Evolutionary conservation across 1,284 basidiomycete species (phyloP), one percentile per base, ranked within the genome.

Genomic region (Baeospora myosura): DNA sequence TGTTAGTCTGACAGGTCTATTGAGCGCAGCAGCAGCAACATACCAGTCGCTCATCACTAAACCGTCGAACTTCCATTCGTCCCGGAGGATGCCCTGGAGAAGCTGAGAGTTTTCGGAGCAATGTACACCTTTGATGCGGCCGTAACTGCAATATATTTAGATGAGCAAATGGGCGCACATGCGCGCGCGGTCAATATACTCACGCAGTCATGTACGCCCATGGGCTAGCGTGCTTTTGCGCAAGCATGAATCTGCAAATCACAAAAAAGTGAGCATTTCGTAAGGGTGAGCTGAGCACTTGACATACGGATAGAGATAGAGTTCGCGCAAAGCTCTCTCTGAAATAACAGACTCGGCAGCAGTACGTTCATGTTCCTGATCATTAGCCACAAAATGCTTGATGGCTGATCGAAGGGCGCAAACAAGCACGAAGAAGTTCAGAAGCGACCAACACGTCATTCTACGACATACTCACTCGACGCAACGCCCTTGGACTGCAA

Each of bases 21-120:
- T 34, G n/a, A 23, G 8, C 11, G 23, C 8, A 21, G 10, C 8
- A 24, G 11, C 11, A 29, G n/a, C n/a, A n/a, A 49, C 60, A n/a
- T 56, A 80, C 85, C 86, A 89, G 55, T 89, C 87, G 48, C 80
- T 85, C 81, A 89, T 46, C 46, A 70, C 69, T 57, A 69, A 57
- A 1, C 82, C 85, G 21, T 83, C 65, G 49, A 76, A 88, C 4
- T 74, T 72, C 86, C 86, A 91, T 57, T 91, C 87, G 5, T 76
- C 71, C 12, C 86, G 71, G 4, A 91, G 71, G 40, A 89, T 73
- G 23, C 78, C 70, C 34, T 71, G 66, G 4, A 91, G 60, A 10
- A 91, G 60, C 30, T 68, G 58, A 1, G 64, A 64, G 56, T 83
- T 76, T 61, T 91, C 88, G 2, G 79, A 78, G 20, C 67, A 74